These are phyloP conservation scores for Leishmania turanica DNA, from an alignment of 208 protist species.

Conservation along the genomic window DNA sequence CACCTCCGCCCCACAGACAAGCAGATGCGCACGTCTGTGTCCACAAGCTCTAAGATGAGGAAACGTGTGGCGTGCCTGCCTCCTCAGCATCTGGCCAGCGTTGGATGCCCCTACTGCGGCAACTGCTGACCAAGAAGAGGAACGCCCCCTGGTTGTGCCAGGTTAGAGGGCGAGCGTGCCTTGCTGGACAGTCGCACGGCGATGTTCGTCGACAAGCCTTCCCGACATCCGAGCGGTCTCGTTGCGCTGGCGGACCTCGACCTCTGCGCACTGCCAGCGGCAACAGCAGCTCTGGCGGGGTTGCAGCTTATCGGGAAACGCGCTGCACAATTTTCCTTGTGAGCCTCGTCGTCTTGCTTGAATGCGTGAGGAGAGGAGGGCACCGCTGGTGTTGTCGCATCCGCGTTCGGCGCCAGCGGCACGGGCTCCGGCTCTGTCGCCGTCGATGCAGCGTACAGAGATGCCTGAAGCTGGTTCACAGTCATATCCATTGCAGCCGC, in stretches of 20 bases:
- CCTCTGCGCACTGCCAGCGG: background rate
- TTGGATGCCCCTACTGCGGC: background rate
- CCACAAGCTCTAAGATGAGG: background rate
- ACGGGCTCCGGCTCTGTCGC: constrained; percentile 7
- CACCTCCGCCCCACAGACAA: background rate
- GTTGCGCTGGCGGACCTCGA: constrained; percentile 1
- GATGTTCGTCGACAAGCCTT: constrained; percentile 18
- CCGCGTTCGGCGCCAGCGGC: background rate
- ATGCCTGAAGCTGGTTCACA: constrained; percentile 21
- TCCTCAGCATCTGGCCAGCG: background rate
- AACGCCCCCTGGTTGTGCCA: background rate
- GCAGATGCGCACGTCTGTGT: background rate
- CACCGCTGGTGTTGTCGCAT: background rate
- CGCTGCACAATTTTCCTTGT: constrained; percentile 18
- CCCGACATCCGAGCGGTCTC: constrained; percentile 7
- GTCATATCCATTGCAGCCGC: constrained; percentile 29
- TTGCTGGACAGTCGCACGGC: constrained; percentile 14
- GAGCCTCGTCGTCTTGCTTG: background rate
- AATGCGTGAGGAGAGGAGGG: background rate
- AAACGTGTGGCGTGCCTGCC: background rate
- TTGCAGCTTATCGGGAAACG: background rate
- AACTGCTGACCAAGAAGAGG: background rate
- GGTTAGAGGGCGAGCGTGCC: constrained; percentile 9
- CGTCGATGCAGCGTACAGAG: constrained; percentile 4
- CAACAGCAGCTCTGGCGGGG: background rate